These are phyloP conservation scores for Tripterygium wilfordii DNA, from an alignment of 177 flowering plant species.

Conservation along the genomic window DNA sequence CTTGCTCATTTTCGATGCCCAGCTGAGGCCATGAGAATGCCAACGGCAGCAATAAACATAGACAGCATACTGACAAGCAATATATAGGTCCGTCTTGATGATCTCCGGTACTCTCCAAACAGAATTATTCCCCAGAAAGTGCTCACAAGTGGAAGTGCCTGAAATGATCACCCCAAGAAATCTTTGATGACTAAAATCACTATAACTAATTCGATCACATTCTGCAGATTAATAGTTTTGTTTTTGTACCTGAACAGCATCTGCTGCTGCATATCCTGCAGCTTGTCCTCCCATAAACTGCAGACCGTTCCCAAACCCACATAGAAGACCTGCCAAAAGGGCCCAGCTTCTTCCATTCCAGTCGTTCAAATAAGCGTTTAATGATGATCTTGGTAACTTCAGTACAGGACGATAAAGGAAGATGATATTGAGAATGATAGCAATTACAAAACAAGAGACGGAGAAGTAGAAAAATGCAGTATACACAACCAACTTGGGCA, in stretches of 20 bases:
- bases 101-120: slow-evolving; percentile 83
- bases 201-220: no score
- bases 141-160: slow-evolving; percentile 95
- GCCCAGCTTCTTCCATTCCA: slow-evolving; percentile 95
- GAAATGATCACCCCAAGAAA: no score
- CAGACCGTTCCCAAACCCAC: slow-evolving; percentile 95
- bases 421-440: slow-evolving; percentile 57
- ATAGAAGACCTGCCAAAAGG: slow-evolving; percentile 74
- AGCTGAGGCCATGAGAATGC: slow-evolving; percentile 73
- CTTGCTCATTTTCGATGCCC: slow-evolving; percentile 49
- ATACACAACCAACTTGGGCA: slow-evolving; percentile 73
- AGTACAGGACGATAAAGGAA: slow-evolving; percentile 76
- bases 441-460: slow-evolving; percentile 63
- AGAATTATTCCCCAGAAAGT: slow-evolving; percentile 85
- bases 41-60: slow-evolving; percentile 83
- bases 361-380: slow-evolving; percentile 66
- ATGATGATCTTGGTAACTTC: slow-evolving; percentile 55
- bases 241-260: slow-evolving; percentile 96
- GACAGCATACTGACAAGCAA: slow-evolving; percentile 62
- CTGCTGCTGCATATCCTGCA: slow-evolving; percentile 98
- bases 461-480: slow-evolving; percentile 95
- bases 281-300: slow-evolving; percentile 98
- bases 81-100: slow-evolving; percentile 64
- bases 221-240: no score
- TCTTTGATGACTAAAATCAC: no score